These are phyloP conservation scores for Hyphodiscus sp. DNA, from an alignment of 2,329 filamentous ascomycete species.

Conservation along the genomic window DNA sequence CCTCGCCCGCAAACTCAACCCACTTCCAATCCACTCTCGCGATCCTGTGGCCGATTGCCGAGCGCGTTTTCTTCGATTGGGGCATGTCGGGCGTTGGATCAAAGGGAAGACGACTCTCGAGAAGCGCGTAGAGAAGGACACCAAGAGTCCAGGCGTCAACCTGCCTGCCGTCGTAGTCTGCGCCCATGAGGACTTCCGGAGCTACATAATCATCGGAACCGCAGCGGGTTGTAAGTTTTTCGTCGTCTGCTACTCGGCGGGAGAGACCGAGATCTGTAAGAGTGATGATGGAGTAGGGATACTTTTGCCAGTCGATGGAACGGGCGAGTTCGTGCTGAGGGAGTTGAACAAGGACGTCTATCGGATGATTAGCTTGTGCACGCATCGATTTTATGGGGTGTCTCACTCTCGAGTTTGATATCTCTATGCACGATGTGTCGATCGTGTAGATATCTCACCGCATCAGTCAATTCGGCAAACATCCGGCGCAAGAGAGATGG, in stretches of 20 bases:
- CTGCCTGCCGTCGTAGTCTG: slow-evolving; percentile 85
- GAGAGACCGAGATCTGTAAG: slow-evolving; percentile 90
- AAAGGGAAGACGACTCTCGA: slow-evolving; percentile 90
- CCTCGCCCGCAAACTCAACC: slow-evolving; percentile 76
- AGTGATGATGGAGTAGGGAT: slow-evolving; percentile 78
- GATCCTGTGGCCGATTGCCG: slow-evolving; percentile 86
- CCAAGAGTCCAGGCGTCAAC: slow-evolving; percentile 95
- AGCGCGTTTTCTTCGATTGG: slow-evolving; percentile 69
- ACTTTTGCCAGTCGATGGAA: slow-evolving; percentile 61
- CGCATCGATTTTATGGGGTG: slow-evolving; percentile 8
- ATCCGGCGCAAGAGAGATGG: slow-evolving; percentile 71
- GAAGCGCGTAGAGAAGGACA: slow-evolving; percentile 84
- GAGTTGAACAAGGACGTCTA: slow-evolving; percentile 88
- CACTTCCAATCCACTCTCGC: slow-evolving; percentile 94
- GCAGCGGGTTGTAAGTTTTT: slow-evolving; percentile 87
- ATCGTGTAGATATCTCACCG: slow-evolving; percentile 78
- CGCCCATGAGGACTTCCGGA: slow-evolving; percentile 91
- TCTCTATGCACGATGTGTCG: slow-evolving; percentile 89
- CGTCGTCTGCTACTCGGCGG: slow-evolving; percentile 74
- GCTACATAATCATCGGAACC: slow-evolving; percentile 97
- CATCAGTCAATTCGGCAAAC: slow-evolving; percentile 81
- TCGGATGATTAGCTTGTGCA: slow-evolving; percentile 5
- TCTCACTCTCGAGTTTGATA: slow-evolving; percentile 93
- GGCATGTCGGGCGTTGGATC: slow-evolving; percentile 79
- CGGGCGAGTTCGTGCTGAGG: slow-evolving; percentile 60